Evolutionary conservation across 352 stramenopile genomes (phyloP).

Genomic region (Pythium diclinum): DNA sequence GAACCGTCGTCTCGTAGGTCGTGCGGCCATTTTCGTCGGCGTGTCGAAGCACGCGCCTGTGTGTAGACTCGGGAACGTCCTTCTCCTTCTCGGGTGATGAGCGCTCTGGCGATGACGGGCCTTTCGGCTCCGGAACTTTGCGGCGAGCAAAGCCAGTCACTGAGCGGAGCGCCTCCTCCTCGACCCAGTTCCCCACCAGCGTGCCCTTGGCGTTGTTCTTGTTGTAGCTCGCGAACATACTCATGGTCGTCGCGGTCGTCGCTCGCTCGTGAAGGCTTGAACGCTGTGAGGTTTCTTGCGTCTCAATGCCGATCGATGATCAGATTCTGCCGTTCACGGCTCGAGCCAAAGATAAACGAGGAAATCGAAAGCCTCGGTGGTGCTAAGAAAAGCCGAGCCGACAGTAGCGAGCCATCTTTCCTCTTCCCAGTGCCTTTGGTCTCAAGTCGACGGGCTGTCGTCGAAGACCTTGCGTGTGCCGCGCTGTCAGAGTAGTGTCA

Average conservation of each 20-base stretch:
- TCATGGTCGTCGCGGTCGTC: conserved; percentile 3
- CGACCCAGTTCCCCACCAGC: conserved; percentile 83
- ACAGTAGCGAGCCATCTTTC: not conserved
- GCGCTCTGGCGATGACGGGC: not conserved
- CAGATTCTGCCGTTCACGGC: not conserved
- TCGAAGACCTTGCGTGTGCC: not conserved
- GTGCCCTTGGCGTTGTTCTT: conserved; percentile 76
- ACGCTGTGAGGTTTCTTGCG: not conserved
- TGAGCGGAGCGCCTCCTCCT: conserved; percentile 66
- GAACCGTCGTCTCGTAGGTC: conserved; percentile 57
- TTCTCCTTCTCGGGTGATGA: conserved; percentile 30
- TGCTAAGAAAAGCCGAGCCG: not conserved
- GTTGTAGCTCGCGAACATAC: conserved; percentile 71
- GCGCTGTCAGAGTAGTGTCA: not conserved
- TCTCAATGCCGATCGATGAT: not conserved
- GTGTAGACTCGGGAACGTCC: conserved; percentile 34
- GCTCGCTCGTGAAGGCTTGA: not conserved
- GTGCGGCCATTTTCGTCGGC: conserved; percentile 22
- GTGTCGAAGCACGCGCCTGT: conserved; percentile 53
- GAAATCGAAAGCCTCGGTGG: not conserved
- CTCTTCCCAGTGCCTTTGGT: not conserved
- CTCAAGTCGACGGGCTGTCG: not conserved
- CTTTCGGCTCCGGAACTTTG: conserved; percentile 35
- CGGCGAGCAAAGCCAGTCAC: conserved; percentile 59
- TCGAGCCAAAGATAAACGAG: conserved; percentile 4